Conservation (phyloP, 306 rosid genomes). For the Gleditsia sinensis region DNA sequence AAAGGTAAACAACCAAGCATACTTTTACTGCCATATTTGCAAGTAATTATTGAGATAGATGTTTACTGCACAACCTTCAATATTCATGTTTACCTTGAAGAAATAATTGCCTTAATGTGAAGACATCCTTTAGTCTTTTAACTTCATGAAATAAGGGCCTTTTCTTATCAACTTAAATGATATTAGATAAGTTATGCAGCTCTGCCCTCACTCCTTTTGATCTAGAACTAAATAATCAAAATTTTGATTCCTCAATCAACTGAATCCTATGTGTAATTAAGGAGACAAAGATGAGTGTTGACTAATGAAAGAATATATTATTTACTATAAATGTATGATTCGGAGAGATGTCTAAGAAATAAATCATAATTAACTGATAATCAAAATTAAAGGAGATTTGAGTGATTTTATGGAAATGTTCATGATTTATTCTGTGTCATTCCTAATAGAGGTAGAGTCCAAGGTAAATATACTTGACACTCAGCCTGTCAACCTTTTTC, state of each 20-base stretch:
- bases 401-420: too few relatives aligned
- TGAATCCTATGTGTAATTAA: background rate
- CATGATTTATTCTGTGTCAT: too few relatives aligned
- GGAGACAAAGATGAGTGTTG: too few relatives aligned
- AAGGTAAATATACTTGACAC: too few relatives aligned
- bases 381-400: too few relatives aligned
- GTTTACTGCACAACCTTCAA: background rate
- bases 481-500: too few relatives aligned
- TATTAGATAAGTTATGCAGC: background rate
- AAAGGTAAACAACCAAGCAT: background rate
- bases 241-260: background rate
- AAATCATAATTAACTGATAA: too few relatives aligned
- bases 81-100: slow-evolving; percentile 1
- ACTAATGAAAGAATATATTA: too few relatives aligned
- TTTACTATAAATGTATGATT: too few relatives aligned
- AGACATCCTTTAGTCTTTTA: background rate
- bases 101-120: background rate
- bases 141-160: background rate
- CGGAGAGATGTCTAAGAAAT: too few relatives aligned
- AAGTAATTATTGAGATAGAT: background rate
- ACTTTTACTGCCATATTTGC: background rate
- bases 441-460: too few relatives aligned
- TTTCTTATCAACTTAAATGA: background rate
- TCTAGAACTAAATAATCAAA: slow-evolving; percentile 7
- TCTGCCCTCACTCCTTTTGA: background rate